A percentile compares a stretch with the other conserved stretches of the same genome.
phyloP scores from a whole-genome alignment of 78 protist species.

The Diacronema lutheri region DNA sequence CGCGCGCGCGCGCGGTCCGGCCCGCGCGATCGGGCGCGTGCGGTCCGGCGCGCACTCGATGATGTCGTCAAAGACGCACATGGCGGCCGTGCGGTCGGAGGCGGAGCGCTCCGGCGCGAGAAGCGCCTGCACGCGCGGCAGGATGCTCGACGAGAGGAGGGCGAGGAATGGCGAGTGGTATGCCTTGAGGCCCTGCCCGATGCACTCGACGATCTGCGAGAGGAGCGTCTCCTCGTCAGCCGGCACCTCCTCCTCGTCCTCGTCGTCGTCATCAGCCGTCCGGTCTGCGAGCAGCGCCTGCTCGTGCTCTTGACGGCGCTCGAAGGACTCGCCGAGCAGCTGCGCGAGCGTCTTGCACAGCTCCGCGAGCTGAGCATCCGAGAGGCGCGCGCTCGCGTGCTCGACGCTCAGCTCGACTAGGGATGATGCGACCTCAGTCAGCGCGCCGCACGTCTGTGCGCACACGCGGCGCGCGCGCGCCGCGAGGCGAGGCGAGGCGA shows the following conservation, averaged over 20 bases:
- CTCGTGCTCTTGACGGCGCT: neutral
- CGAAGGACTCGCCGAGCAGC: neutral
- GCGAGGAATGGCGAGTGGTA: neutral
- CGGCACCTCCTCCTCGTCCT: constrained; percentile 2
- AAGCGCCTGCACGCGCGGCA: neutral
- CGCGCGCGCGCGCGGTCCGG: no score
- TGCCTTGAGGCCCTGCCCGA: neutral
- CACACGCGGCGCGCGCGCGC: no score
- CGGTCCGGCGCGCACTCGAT: constrained; percentile 50
- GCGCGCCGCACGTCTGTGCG: neutral
- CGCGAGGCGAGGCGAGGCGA: no score
- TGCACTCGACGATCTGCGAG: neutral
- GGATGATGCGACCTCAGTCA: neutral
- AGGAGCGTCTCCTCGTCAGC: neutral
- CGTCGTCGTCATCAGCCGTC: constrained; percentile 37
- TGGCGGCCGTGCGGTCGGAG: constrained; percentile 58
- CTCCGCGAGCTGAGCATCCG: neutral
- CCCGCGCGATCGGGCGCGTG: no score
- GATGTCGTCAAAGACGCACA: constrained; percentile 79
- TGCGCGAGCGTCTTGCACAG: neutral
- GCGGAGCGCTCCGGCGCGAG: neutral
- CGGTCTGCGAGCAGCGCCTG: constrained; percentile 9
- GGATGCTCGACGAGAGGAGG: neutral
- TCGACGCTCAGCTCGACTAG: neutral
- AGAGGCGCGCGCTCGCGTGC: neutral